These are phyloP conservation scores for Xerocomellus dryophilus DNA, from an alignment of 768 basidiomycete genomes.

Conservation along the genomic window DNA sequence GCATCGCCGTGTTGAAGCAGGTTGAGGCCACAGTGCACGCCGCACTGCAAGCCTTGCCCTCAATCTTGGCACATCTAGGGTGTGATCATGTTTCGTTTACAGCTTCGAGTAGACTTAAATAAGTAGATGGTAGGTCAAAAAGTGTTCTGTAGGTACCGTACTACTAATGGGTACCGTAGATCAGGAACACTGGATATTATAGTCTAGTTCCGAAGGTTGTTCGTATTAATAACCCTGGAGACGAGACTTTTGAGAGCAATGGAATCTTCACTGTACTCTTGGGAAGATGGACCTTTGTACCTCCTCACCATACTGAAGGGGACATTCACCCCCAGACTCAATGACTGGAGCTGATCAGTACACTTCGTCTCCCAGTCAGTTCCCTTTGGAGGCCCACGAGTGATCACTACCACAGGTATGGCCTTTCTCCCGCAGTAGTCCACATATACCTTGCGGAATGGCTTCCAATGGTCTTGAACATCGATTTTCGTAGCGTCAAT, in stretches of 20 bases:
- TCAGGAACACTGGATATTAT: not conserved
- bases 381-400: constrained; percentile 3
- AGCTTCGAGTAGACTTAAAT: not conserved
- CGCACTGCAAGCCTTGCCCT: not conserved
- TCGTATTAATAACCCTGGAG: not conserved
- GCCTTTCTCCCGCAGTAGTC: constrained; percentile 23
- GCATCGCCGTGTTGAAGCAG: no score
- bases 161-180: constrained; percentile 2
- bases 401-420: constrained; percentile 21
- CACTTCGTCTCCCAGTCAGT: constrained; percentile 13
- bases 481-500: constrained; percentile 22
- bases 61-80: not conserved
- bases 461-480: constrained; percentile 14
- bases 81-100: not conserved
- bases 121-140: not conserved
- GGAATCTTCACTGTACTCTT: constrained; percentile 17
- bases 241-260: constrained; percentile 15
- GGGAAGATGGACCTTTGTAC: constrained; percentile 1
- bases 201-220: not conserved
- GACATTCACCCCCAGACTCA: constrained; percentile 11
- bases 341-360: constrained; percentile 6
- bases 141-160: not conserved
- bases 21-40: no score
- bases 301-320: constrained; percentile 10
- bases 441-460: constrained; percentile 23